Conservation (phyloP, 306 rosid species). For the Oxytropis ochrocephala region DNA sequence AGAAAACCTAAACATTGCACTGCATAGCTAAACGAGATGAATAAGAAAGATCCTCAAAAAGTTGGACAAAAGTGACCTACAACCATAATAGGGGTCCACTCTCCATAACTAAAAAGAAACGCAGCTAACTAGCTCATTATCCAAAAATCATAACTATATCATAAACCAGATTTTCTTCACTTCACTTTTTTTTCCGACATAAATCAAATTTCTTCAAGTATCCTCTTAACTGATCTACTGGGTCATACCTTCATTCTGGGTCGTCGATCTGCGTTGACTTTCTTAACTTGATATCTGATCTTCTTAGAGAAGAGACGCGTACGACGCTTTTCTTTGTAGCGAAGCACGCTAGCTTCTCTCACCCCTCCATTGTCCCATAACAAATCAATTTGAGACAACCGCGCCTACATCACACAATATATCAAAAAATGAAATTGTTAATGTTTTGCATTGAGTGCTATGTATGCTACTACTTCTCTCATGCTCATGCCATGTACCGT, state of each 20-base stretch:
- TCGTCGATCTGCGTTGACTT: conserved; percentile 84
- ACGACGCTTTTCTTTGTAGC: conserved; percentile 77
- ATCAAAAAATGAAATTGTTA: not conserved
- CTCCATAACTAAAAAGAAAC: conserved; percentile 24
- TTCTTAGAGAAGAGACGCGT: conserved; percentile 72
- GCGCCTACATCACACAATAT: conserved; percentile 44
- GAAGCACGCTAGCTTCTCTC: conserved; percentile 74
- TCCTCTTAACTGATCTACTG: not conserved
- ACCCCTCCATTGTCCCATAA: conserved; percentile 50
- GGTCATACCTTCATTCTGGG: conserved; percentile 82
- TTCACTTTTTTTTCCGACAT: not conserved
- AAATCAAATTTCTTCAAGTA: conserved; percentile 2
- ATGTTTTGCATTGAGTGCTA: conserved; percentile 6
- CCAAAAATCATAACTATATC: conserved; percentile 22
- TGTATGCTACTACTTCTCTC: not conserved
- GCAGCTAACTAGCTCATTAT: not conserved
- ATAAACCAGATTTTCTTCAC: conserved; percentile 1
- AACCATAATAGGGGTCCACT: conserved; percentile 22
- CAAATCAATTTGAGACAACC: conserved; percentile 60
- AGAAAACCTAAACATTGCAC: not conserved
- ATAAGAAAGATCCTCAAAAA: conserved; percentile 31
- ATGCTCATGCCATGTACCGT: not conserved
- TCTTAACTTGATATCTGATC: conserved; percentile 82
- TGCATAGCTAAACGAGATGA: not conserved
- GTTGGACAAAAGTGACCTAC: conserved; percentile 28